These are phyloP conservation scores for Citrullus amarus DNA, from an alignment of 306 rosid species.

Conservation along the genomic window DNA sequence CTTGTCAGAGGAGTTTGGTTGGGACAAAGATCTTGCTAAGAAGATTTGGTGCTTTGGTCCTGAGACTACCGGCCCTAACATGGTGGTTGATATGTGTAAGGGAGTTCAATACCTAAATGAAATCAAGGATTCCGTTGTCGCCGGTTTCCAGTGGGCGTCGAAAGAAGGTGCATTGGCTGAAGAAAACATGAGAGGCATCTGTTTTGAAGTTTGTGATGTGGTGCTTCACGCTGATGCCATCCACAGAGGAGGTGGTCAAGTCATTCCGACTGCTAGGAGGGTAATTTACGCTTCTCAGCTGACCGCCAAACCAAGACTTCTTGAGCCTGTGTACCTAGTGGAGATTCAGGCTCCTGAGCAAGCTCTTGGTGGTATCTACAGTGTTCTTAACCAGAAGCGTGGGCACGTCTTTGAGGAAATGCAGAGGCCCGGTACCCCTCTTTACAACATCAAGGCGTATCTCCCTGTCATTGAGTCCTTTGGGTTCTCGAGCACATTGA, in stretches of 20 bases:
- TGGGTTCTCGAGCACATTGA: constrained; percentile 57
- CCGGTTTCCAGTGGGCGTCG: constrained; percentile 85
- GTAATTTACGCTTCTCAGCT: constrained; percentile 66
- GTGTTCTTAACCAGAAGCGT: constrained; percentile 76
- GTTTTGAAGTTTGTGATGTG: constrained; percentile 74
- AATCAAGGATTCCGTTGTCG: constrained; percentile 73
- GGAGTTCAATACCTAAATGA: constrained; percentile 80
- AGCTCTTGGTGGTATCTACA: constrained; percentile 73
- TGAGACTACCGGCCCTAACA: constrained; percentile 71
- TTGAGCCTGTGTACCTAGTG: constrained; percentile 72
- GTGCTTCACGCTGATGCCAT: constrained; percentile 73
- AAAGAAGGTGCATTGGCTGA: constrained; percentile 79
- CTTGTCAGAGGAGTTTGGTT: constrained; percentile 50
- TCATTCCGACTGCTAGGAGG: constrained; percentile 76
- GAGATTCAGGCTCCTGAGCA: constrained; percentile 86
- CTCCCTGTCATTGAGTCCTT: constrained; percentile 68
- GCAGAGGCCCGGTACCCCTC: constrained; percentile 78
- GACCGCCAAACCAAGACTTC: constrained; percentile 74
- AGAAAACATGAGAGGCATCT: constrained; percentile 73
- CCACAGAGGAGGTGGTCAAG: constrained; percentile 85
- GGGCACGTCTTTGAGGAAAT: constrained; percentile 70
- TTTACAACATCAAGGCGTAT: constrained; percentile 72
- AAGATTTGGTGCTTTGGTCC: constrained; percentile 93
- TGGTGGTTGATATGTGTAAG: constrained; percentile 90
- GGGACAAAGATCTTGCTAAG: constrained; percentile 92